phyloP scores from a whole-genome alignment of 129 eudicot genomes.

The Ambrosia artemisiifolia region DNA sequence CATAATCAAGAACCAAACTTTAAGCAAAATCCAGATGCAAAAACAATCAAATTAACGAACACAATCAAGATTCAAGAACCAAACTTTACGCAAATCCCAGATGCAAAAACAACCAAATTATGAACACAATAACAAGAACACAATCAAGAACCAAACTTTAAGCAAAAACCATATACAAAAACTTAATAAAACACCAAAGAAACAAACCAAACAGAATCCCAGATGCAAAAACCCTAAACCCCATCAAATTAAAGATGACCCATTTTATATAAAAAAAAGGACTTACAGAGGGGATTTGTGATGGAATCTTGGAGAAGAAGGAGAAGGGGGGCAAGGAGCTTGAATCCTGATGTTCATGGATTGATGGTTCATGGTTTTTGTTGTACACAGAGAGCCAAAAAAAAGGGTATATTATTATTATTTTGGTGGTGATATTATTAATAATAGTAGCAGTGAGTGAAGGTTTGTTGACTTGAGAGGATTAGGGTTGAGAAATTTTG shows the following conservation, averaged over 20 bases:
- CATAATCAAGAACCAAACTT: neutral
- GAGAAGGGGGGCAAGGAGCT: slow-evolving; percentile 52
- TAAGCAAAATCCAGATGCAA: slow-evolving; percentile 22
- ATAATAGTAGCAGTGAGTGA: neutral
- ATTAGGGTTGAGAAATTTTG: slow-evolving; percentile 28
- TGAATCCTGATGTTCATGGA: slow-evolving; percentile 54
- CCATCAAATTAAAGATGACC: slow-evolving; percentile 5
- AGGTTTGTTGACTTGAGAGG: slow-evolving; percentile 15
- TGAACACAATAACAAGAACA: neutral
- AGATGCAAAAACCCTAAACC: slow-evolving; percentile 18
- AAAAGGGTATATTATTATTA: neutral
- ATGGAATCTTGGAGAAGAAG: slow-evolving; percentile 28
- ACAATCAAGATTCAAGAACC: neutral
- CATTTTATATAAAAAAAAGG: slow-evolving; percentile 6
- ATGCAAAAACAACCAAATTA: neutral
- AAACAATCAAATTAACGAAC: neutral
- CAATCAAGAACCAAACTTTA: neutral
- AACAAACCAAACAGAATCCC: neutral
- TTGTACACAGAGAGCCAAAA: neutral
- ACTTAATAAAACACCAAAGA: too few species aligned
- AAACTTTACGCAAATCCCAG: neutral
- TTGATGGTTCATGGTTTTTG: slow-evolving; percentile 30
- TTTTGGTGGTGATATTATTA: neutral
- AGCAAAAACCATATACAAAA: too few species aligned
- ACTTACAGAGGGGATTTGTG: slow-evolving; percentile 38